These are phyloP conservation scores for Microcera coccophila DNA, from an alignment of 2,329 filamentous ascomycete genomes.

Conservation along the genomic window DNA sequence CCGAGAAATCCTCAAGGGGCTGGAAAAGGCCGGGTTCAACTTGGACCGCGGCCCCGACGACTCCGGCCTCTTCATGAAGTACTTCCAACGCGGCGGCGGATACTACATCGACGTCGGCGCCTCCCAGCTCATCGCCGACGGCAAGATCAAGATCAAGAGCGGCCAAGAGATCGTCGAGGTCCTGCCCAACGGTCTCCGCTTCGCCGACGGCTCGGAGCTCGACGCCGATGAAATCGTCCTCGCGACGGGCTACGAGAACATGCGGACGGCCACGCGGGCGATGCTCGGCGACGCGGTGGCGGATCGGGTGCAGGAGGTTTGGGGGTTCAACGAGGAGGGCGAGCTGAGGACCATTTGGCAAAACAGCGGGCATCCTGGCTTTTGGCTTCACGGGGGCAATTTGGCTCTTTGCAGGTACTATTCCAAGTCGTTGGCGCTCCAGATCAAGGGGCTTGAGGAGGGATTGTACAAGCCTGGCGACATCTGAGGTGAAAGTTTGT, in stretches of 20 bases:
- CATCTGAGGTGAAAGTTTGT: slow-evolving; percentile 18
- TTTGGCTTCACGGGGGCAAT: slow-evolving; percentile 66
- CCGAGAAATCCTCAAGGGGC: slow-evolving; percentile 37
- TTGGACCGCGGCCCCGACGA: slow-evolving; percentile 55
- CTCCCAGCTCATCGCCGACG: slow-evolving; percentile 57
- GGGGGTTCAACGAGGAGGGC: slow-evolving; percentile 57
- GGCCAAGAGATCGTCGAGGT: slow-evolving; percentile 53
- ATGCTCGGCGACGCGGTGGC: slow-evolving; percentile 61
- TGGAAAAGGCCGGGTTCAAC: slow-evolving; percentile 57
- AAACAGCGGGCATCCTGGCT: slow-evolving; percentile 56
- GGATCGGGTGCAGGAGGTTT: slow-evolving; percentile 54
- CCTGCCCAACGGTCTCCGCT: slow-evolving; percentile 40
- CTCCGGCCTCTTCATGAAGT: slow-evolving; percentile 58
- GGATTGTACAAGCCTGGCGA: slow-evolving; percentile 35
- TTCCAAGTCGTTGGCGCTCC: slow-evolving; percentile 51
- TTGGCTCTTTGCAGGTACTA: slow-evolving; percentile 59
- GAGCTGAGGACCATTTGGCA: slow-evolving; percentile 58
- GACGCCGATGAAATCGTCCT: slow-evolving; percentile 62
- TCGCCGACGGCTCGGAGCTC: slow-evolving; percentile 53
- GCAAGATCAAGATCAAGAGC: slow-evolving; percentile 60
- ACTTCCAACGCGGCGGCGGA: slow-evolving; percentile 62
- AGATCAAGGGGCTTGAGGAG: slow-evolving; percentile 47
- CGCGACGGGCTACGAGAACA: slow-evolving; percentile 65
- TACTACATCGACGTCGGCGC: slow-evolving; percentile 70
- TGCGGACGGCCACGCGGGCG: slow-evolving; percentile 58